Conservation (phyloP, 2,329 filamentous ascomycete species). For the Pseudogymnoascus sp. region DNA sequence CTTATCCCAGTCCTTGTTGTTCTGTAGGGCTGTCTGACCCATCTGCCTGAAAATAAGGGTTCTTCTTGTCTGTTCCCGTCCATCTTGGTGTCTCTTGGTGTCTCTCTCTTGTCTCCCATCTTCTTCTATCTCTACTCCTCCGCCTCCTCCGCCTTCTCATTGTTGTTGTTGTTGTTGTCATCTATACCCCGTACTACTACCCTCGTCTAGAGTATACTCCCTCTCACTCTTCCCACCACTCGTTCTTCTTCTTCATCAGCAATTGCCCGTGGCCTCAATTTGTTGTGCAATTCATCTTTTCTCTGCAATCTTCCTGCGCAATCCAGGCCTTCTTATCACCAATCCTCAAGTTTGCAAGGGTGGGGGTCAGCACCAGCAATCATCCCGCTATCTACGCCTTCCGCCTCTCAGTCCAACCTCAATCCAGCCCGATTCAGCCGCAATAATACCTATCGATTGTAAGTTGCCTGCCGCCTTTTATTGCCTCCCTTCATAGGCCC, state of each 20-base stretch:
- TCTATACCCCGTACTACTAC: background rate
- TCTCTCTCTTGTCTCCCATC: background rate
- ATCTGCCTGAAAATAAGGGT: background rate
- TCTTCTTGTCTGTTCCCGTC: constrained; percentile 3
- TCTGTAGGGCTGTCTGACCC: background rate
- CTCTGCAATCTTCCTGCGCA: background rate
- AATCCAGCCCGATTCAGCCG: background rate
- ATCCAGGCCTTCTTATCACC: background rate
- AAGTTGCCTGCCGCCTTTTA: background rate
- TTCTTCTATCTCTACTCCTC: background rate
- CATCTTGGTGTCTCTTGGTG: background rate
- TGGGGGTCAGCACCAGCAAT: background rate
- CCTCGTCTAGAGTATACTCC: background rate
- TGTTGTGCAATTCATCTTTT: background rate
- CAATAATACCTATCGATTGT: constrained; percentile 2
- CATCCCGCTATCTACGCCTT: background rate
- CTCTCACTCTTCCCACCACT: background rate
- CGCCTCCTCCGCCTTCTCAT: background rate
- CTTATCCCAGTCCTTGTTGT: background rate
- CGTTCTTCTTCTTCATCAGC: background rate
- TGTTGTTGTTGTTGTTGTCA: background rate
- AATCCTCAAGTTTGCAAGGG: background rate
- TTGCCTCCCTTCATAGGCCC: background rate
- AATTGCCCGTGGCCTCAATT: background rate
- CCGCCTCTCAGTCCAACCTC: background rate